Evolutionary conservation across 106 monocot species (phyloP).

Genomic region (Chionographis japonica): DNA sequence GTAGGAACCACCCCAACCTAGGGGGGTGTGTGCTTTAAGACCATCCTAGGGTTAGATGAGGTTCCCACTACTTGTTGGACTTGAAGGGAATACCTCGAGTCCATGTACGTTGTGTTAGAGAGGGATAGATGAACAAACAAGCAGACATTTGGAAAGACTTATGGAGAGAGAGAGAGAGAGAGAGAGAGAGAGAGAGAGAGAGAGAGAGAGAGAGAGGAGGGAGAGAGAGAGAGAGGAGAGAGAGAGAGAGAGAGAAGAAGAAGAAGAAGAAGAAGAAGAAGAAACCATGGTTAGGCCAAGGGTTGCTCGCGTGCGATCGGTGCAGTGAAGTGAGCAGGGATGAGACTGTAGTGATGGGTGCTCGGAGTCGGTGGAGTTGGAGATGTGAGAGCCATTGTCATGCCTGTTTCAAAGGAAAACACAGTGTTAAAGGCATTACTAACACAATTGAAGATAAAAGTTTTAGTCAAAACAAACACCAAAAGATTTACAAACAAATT

Average conservation of each 20-base stretch:
- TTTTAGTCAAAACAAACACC: background rate
- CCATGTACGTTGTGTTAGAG: background rate
- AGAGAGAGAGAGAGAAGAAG: slow-evolving; percentile 3
- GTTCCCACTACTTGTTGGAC: background rate
- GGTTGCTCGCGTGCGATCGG: slow-evolving; percentile 35
- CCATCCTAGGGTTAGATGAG: slow-evolving; percentile 1
- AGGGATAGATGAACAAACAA: background rate
- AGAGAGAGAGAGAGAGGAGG: background rate
- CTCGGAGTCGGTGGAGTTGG: slow-evolving; percentile 40
- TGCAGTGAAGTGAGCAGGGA: slow-evolving; percentile 38
- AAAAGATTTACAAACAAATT: too few relatives aligned
- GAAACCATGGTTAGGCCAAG: slow-evolving; percentile 63
- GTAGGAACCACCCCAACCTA: background rate
- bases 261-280: background rate
- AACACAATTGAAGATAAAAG: slow-evolving; percentile 1
- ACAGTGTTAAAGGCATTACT: slow-evolving; percentile 50
- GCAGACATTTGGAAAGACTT: background rate
- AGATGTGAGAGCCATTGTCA: slow-evolving; percentile 47
- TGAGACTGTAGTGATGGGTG: slow-evolving; percentile 41
- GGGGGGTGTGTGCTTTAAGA: slow-evolving; percentile 11
- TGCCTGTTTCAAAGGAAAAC: slow-evolving; percentile 56
- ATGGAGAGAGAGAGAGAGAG: too few relatives aligned
- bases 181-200: too few relatives aligned
- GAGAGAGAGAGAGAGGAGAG: background rate
- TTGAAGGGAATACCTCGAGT: background rate